Evolutionary conservation across 2,329 filamentous ascomycete genomes (phyloP).

Genomic region (Claviceps paspali): DNA sequence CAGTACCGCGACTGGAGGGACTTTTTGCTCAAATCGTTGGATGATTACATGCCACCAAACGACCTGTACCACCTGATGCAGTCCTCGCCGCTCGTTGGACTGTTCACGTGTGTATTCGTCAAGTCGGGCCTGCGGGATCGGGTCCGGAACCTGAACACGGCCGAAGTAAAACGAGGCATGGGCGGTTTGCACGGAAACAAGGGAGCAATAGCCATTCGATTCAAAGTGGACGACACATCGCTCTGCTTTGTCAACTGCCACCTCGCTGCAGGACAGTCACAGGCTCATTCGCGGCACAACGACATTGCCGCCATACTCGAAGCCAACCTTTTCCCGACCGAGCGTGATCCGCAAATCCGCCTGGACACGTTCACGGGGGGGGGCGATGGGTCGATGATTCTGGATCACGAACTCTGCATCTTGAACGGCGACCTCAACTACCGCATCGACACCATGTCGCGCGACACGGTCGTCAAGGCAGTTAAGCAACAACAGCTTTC

Average conservation of each 20-base stretch:
- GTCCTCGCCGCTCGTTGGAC: conserved; percentile 71
- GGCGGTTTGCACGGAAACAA: conserved; percentile 94
- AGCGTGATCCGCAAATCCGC: conserved; percentile 50
- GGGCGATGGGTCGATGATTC: conserved; percentile 87
- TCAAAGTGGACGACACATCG: conserved; percentile 84
- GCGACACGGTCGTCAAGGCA: conserved; percentile 79
- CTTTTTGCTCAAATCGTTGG: conserved; percentile 66
- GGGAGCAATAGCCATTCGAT: conserved; percentile 82
- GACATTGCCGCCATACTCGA: conserved; percentile 87
- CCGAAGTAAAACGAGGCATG: conserved; percentile 91
- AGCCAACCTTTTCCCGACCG: conserved; percentile 54
- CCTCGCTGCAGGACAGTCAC: conserved; percentile 81
- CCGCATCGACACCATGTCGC: conserved; percentile 91
- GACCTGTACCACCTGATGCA: conserved; percentile 76
- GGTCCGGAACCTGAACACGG: conserved; percentile 61
- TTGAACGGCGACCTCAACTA: conserved; percentile 96
- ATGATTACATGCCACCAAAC: conserved; percentile 65
- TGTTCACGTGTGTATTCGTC: conserved; percentile 94
- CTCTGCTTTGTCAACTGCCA: conserved; percentile 97
- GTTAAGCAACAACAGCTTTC: conserved; percentile 65
- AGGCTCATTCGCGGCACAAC: conserved; percentile 81
- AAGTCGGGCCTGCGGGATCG: conserved; percentile 62
- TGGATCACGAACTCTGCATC: conserved; percentile 96
- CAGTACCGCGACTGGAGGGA: conserved; percentile 96
- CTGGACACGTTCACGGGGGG: conserved; percentile 74